Evolutionary conservation across 2,329 filamentous ascomycete species (phyloP).

Genomic region (Nothophoma quercina): DNA sequence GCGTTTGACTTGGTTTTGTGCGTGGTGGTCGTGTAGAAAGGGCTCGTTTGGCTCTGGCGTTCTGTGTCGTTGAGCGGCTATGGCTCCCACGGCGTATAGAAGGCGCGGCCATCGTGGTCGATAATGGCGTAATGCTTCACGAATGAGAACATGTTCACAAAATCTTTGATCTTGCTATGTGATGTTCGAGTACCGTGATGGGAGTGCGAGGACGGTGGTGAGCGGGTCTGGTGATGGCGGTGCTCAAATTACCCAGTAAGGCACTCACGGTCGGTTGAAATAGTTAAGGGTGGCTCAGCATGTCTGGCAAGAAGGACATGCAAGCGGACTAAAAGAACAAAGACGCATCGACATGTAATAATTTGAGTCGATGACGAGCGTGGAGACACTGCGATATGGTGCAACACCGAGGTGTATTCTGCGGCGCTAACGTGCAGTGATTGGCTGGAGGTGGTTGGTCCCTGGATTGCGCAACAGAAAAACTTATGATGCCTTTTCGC

Average conservation of each 20-base stretch:
- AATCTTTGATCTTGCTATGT: background rate
- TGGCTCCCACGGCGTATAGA: constrained; percentile 29
- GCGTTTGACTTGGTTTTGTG: constrained; percentile 15
- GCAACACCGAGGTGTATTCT: background rate
- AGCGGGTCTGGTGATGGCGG: background rate
- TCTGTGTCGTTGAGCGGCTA: constrained; percentile 20
- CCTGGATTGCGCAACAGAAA: constrained; percentile 17
- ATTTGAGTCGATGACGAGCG: constrained; percentile 24
- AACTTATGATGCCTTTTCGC: constrained; percentile 15
- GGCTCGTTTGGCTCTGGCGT: constrained; percentile 13
- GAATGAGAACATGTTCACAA: constrained; percentile 12
- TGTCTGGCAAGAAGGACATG: background rate
- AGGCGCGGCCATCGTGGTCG: constrained; percentile 19
- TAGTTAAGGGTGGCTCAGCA: background rate
- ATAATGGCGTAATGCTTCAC: constrained; percentile 15
- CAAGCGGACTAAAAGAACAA: background rate
- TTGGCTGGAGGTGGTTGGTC: constrained; percentile 21
- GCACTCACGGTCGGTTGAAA: too few relatives aligned
- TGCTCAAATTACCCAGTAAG: too few relatives aligned
- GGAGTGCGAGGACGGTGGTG: constrained; percentile 16
- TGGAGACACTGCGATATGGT: constrained; percentile 12
- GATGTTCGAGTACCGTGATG: constrained; percentile 26
- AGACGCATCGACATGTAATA: background rate
- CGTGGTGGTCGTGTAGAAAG: background rate
- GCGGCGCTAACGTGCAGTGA: constrained; percentile 9